Evolutionary conservation across 2,329 filamentous ascomycete species (phyloP), one percentile per base, ranked within the genome.

Genomic region (Diaporthe ampelina): DNA sequence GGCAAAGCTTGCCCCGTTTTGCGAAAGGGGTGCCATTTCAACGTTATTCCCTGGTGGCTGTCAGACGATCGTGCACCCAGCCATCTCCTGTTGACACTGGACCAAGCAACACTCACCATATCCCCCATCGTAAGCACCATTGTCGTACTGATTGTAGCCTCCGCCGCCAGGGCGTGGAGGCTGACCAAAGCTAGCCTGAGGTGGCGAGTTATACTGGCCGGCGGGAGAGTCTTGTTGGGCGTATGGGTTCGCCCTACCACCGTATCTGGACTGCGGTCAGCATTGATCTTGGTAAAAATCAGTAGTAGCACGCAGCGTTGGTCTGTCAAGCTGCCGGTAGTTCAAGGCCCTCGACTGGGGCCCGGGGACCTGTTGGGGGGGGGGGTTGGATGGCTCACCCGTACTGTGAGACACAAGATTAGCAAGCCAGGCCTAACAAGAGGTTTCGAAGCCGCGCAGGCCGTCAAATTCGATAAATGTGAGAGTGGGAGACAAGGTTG

Each of bases 21-120:
- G 88, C 58, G 86, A 83, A 59, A 94, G 88, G 17, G 92, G 88
- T 61, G 90, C 89, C 92, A 95, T 94, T 84, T 95, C 94, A 78
- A 94, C 91, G 78, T 89, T 88, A 79, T 84, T 75, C 8, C 74
- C 75, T 74, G 32, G 54, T n/a, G 35, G 50, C 50, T 50, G 57
- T 70, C n/a, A 72, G 70, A 21, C 3, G 21, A 56, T 40, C 32
- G 4, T 15, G 24, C 13, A 19, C 45, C 9, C n/a, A 21, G 32
- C 15, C 15, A n/a, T 37, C 19, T 24, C 32, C 29, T 54, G n/a
- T 8, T 4, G 17, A 15, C 4, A 21, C 15, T 11, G 48, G 21
- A 13, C n/a, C n/a, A 32, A 26, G 32, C 32, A 54, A 32, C 19
- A 72, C 70, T 63, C 32, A 72, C 70, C 57, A 11, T 70, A 70